Conservation (phyloP, 805 yeast genomes). For the Ogataea polymorpha region DNA sequence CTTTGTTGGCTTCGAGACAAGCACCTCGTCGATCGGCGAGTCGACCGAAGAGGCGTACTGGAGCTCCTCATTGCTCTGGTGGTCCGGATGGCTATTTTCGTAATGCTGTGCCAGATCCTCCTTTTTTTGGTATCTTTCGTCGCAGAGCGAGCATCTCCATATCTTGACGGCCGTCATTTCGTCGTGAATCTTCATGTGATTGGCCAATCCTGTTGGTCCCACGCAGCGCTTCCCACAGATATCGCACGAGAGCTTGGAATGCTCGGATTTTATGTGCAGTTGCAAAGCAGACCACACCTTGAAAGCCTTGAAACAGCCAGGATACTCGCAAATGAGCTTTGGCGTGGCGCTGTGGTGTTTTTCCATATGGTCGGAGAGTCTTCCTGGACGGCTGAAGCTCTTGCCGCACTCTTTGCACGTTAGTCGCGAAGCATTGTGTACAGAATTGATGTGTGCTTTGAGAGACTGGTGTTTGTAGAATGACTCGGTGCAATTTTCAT, state of each 20-base stretch:
- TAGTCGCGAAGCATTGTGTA: slow-evolving; percentile 54
- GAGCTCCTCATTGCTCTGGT: slow-evolving; percentile 16
- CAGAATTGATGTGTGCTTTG: slow-evolving; percentile 63
- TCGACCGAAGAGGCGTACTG: slow-evolving; percentile 1
- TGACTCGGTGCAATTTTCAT: slow-evolving; percentile 59
- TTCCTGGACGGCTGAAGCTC: slow-evolving; percentile 58
- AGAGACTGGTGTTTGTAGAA: slow-evolving; percentile 76
- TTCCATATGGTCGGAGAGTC: slow-evolving; percentile 62
- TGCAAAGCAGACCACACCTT: slow-evolving; percentile 73
- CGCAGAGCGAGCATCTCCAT: slow-evolving; percentile 67
- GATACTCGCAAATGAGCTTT: slow-evolving; percentile 55
- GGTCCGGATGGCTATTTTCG: slow-evolving; percentile 36
- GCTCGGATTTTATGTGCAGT: slow-evolving; percentile 65
- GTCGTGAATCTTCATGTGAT: slow-evolving; percentile 75
- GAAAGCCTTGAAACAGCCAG: slow-evolving; percentile 59
- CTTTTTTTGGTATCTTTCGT: slow-evolving; percentile 49
- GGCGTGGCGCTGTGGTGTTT: slow-evolving; percentile 57
- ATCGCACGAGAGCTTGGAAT: slow-evolving; percentile 63
- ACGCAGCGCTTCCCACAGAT: slow-evolving; percentile 71
- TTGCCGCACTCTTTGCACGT: slow-evolving; percentile 64
- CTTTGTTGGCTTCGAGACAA: slow-evolving; percentile 8
- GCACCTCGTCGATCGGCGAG: slow-evolving; percentile 3
- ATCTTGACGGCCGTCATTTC: slow-evolving; percentile 46
- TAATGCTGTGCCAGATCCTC: slow-evolving; percentile 58
- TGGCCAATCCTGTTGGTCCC: slow-evolving; percentile 63